Evolutionary conservation across 2,329 filamentous ascomycete genomes (phyloP).

Genomic region (Cladosporium oxysporum): DNA sequence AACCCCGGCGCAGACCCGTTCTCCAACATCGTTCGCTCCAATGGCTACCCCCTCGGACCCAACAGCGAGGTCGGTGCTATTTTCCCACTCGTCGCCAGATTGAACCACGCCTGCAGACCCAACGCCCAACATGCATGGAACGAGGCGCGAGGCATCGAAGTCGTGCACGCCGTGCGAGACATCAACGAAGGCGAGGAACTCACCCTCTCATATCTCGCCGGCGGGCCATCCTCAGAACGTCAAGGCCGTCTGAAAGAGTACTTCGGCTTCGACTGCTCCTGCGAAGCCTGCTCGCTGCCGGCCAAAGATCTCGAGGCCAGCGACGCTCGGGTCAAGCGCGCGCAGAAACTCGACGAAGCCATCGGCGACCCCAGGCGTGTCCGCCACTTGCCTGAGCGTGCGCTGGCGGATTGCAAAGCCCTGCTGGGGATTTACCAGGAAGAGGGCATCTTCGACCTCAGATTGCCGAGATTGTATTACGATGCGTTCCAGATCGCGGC

Average conservation of each 20-base stretch:
- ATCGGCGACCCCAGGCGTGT: constrained; percentile 30
- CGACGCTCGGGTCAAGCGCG: constrained; percentile 29
- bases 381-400: constrained; percentile 23
- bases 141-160: constrained; percentile 25
- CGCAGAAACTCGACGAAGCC: constrained; percentile 28
- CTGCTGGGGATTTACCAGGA: constrained; percentile 24
- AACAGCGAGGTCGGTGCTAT: constrained; percentile 34
- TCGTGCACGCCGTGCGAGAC: constrained; percentile 39
- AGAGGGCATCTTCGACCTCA: constrained; percentile 26
- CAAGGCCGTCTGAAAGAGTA: constrained; percentile 24
- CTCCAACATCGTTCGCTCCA: constrained; percentile 38
- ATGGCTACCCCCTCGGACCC: constrained; percentile 35
- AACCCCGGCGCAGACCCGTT: constrained; percentile 32
- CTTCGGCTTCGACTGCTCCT: constrained; percentile 41
- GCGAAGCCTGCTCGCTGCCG: constrained; percentile 41
- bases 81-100: constrained; percentile 39
- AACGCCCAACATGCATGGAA: constrained; percentile 43
- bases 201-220: constrained; percentile 39
- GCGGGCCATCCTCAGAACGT: constrained; percentile 25
- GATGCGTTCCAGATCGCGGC: constrained; percentile 33
- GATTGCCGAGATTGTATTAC: constrained; percentile 29
- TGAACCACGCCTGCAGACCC: constrained; percentile 43
- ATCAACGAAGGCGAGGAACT: constrained; percentile 42
- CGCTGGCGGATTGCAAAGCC: constrained; percentile 25
- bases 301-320: constrained; percentile 35